Evolutionary conservation across 1,139 yeast genomes (phyloP).

Genomic region (Debaryomyces robertsiae): DNA sequence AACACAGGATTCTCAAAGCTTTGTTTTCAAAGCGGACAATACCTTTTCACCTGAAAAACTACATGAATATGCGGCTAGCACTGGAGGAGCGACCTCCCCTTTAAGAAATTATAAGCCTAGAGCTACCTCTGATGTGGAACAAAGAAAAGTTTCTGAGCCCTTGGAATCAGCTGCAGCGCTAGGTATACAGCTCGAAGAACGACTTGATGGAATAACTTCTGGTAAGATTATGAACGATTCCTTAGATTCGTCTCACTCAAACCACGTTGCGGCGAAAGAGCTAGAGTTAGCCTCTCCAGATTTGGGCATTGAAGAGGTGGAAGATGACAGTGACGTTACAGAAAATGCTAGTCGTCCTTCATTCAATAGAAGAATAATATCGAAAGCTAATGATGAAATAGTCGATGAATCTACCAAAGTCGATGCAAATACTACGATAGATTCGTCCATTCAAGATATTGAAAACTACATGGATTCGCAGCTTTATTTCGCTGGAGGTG

Average conservation of each 20-base stretch:
- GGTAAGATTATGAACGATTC: constrained; percentile 15
- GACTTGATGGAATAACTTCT: constrained; percentile 16
- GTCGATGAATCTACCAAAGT: constrained; percentile 25
- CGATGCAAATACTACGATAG: constrained; percentile 20
- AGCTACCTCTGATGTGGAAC: constrained; percentile 7
- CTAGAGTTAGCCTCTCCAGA: constrained; percentile 23
- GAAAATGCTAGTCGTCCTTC: neutral
- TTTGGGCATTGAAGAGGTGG: constrained; percentile 46
- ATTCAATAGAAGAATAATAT: neutral
- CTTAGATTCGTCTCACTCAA: constrained; percentile 10
- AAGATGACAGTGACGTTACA: constrained; percentile 28
- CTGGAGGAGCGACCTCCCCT: constrained; percentile 25
- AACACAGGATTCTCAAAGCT: constrained; percentile 34
- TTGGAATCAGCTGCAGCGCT: constrained; percentile 33
- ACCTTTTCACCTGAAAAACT: constrained; percentile 22
- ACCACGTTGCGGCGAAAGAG: neutral
- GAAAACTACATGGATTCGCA: constrained; percentile 45
- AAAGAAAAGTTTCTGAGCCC: constrained; percentile 26
- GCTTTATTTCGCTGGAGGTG: constrained; percentile 22
- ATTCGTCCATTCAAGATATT: constrained; percentile 46
- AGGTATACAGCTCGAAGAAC: constrained; percentile 27
- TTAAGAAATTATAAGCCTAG: constrained; percentile 24
- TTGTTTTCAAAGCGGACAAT: constrained; percentile 25
- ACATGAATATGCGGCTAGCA: constrained; percentile 25
- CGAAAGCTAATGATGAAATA: constrained; percentile 5